Evolutionary conservation across 2,329 filamentous ascomycete genomes (phyloP), one percentile per base, ranked within the genome.

Genomic region (Orbilia ellipsospora): DNA sequence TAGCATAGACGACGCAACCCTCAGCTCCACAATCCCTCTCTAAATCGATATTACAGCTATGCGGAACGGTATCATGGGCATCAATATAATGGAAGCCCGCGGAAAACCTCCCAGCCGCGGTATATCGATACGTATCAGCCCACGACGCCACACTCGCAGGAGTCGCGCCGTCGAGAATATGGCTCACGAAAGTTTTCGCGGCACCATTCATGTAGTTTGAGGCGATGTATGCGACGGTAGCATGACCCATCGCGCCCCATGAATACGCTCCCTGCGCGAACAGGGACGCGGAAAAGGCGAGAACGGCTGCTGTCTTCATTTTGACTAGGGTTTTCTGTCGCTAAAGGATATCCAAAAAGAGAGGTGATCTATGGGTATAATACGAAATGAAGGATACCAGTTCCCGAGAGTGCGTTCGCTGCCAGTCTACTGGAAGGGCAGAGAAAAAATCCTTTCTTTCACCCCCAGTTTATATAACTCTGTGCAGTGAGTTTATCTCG

Each of bases 21-120:
- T 82, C 83, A 3, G 81, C 83, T 77, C 88, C 87, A 83, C 88
- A 90, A 82, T 90, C 89, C 70, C 88, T 86, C 42, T 85, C 83
- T 70, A 86, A 85, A 79, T 88, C 85, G 76, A 90, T 85, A 74
- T 84, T 84, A 82, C 89, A 90, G 55, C 82, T 83, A 15, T 80
- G 88, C 4, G 78, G 78, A 64, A 88, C 88, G 77, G 82, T 81
- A 81, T 90, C 89, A 78, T 89, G 85, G 73, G 88, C 88, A 81
- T 90, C 88, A 81, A 91, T 90, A 82, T 88, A 91, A 83, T 91
- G 89, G 80, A 89, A 89, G 42, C 85, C 85, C 77, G 84, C 86
- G 7, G 86, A 88, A 81, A 88, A 90, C 36, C 83, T 84, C 18
- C 87, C 88, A 83, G 86, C 90, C 81, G 85, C 84, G 5, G 87